Base-by-base conservation (phyloP, 2,329 filamentous ascomycete genomes). In the Penicillium palitans region DNA sequence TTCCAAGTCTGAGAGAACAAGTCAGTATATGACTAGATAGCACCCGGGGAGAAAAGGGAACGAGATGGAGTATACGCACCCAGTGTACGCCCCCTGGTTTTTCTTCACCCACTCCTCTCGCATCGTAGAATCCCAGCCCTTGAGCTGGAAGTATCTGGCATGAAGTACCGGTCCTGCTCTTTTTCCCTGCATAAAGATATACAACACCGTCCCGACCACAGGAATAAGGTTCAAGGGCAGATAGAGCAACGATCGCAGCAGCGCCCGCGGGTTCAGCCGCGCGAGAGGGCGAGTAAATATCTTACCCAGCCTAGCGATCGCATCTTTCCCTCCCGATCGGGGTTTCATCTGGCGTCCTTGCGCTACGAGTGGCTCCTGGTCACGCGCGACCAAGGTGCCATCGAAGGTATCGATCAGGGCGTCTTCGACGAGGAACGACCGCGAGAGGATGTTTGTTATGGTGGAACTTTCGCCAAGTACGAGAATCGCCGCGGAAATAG, bases 191-290 rank as follows among this genome's bases (percentile, higher is more conserved):
- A 96, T 72, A 29, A 89, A 73, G 35, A 97, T 83, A 74, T 96
- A 98, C 5, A 92, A 78, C 8, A 87, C 79, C 0, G 93, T 96
- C 6, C 93, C 93, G 19, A 96, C 85, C 0, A 97, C 83, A 0
- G 93, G 93, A 52, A 98, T 92, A 72, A 96, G 92, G 78, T 97
- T 98, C 60, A 98, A 82, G 12, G 93, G 93, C 42, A 96, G 81
- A 72, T 96, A 95, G 78, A 97, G 84, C 62, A 96, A 72, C 68
- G 93, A 93, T 42, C 90, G 82, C 40, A 96, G 78, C 45, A 96
- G 75, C 8, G 88, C 86, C 67, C 76, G 75, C 1, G 82, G 79
- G 57, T 82, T 82, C 59, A 81, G 78, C 27, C 39, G 48, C 12
- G 57, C 45, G 19, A 87, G 83, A 0, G 83, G 84, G 65, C 79